These are phyloP conservation scores for Umbilicaria muhlenbergii DNA, from an alignment of 495 filamentous ascomycete genomes.

Conservation along the genomic window DNA sequence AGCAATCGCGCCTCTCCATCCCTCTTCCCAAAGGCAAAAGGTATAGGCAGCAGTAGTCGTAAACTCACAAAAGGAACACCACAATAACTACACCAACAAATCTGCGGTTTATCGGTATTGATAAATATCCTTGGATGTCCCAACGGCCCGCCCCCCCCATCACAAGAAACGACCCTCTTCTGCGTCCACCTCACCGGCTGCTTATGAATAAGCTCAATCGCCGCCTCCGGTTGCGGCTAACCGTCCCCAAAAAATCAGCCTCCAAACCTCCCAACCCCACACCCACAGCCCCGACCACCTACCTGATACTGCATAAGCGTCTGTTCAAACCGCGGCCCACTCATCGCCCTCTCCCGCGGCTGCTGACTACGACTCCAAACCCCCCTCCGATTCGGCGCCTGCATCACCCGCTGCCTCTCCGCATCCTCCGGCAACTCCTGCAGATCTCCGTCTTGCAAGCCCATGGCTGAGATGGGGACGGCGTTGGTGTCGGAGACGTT, in stretches of 20 bases:
- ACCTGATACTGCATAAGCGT: slow-evolving; percentile 85
- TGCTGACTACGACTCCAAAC: slow-evolving; percentile 77
- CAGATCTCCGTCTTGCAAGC: slow-evolving; percentile 25
- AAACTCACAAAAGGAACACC: slow-evolving; percentile 81
- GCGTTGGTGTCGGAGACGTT: slow-evolving; percentile 49
- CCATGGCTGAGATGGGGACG: slow-evolving; percentile 32
- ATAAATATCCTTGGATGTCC: slow-evolving; percentile 93
- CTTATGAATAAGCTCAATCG: slow-evolving; percentile 90
- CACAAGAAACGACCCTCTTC: slow-evolving; percentile 65
- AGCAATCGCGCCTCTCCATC: neutral
- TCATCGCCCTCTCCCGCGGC: slow-evolving; percentile 68
- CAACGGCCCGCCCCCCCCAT: slow-evolving; percentile 82
- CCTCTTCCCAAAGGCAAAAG: neutral
- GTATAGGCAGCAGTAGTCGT: neutral
- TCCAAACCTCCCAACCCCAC: neutral
- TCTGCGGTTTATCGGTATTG: slow-evolving; percentile 94
- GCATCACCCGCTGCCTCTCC: slow-evolving; percentile 43
- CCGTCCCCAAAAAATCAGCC: too few species aligned
- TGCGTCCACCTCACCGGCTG: slow-evolving; percentile 89
- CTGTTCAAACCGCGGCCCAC: slow-evolving; percentile 90
- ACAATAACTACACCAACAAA: slow-evolving; percentile 80
- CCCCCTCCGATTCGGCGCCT: slow-evolving; percentile 72
- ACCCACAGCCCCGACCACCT: slow-evolving; percentile 16
- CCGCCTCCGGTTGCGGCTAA: slow-evolving; percentile 64
- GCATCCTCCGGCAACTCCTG: slow-evolving; percentile 44